Conservation (phyloP, 495 filamentous ascomycete genomes). For the Tuber umbilicatum region DNA sequence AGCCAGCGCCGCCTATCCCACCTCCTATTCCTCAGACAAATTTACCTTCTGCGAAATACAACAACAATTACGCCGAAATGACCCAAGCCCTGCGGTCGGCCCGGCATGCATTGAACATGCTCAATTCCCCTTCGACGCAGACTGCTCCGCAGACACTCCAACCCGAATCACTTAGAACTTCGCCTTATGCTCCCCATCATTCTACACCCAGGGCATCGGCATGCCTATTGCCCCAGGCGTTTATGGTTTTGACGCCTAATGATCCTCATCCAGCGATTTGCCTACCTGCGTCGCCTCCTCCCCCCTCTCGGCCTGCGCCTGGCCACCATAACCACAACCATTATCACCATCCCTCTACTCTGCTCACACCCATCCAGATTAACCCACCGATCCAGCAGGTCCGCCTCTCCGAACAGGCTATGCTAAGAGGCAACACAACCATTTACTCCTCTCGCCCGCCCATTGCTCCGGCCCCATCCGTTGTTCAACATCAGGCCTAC, state of each 20-base stretch:
- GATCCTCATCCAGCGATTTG: constrained; percentile 36
- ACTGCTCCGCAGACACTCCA: constrained; percentile 31
- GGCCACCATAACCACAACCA: constrained; percentile 22
- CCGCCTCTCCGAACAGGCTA: constrained; percentile 22
- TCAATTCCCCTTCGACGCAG: constrained; percentile 25
- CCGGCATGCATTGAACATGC: constrained; percentile 34
- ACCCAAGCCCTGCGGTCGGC: constrained; percentile 33
- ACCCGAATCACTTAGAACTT: constrained; percentile 21
- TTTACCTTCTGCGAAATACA: constrained; percentile 7
- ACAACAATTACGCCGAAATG: constrained; percentile 31
- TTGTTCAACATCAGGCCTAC: constrained; percentile 8
- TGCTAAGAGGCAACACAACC: constrained; percentile 36
- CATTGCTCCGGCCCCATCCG: neutral
- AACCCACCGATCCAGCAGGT: constrained; percentile 34
- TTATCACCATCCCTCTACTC: constrained; percentile 33
- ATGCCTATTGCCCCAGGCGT: constrained; percentile 39
- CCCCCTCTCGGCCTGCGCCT: constrained; percentile 24
- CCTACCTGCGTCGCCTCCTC: constrained; percentile 36
- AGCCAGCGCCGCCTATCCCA: constrained; percentile 35
- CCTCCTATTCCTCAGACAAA: constrained; percentile 26
- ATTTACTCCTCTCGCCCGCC: constrained; percentile 39
- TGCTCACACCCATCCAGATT: constrained; percentile 31
- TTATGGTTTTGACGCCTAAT: constrained; percentile 40
- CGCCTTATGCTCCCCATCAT: constrained; percentile 26
- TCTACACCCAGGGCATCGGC: constrained; percentile 18